phyloP scores from a whole-genome alignment of 345 rosid species.

The Excoecaria cochinchinensis region DNA sequence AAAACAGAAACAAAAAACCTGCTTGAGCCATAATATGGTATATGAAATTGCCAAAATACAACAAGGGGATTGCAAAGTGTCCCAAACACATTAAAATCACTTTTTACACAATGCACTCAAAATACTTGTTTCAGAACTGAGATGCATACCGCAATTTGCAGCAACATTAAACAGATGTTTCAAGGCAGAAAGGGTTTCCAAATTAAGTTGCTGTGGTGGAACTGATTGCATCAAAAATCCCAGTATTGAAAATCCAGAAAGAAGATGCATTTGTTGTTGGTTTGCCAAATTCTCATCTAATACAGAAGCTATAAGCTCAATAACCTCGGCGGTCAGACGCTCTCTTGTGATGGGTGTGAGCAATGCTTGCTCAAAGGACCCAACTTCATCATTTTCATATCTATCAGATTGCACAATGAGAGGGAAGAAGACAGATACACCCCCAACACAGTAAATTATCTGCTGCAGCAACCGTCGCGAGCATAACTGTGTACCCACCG shows the following conservation, averaged over 20 bases:
- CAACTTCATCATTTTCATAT: slow-evolving; percentile 61
- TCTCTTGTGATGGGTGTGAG: slow-evolving; percentile 64
- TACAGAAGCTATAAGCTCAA: slow-evolving; percentile 91
- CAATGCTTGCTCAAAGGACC: slow-evolving; percentile 44
- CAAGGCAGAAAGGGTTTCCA: slow-evolving; percentile 87
- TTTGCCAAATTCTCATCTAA: slow-evolving; percentile 88
- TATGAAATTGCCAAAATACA: not conserved
- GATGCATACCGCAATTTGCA: slow-evolving; percentile 67
- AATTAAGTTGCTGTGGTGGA: slow-evolving; percentile 82
- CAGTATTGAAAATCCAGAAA: slow-evolving; percentile 81
- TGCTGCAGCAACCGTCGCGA: slow-evolving; percentile 88
- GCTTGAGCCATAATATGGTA: not conserved
- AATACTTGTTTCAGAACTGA: slow-evolving; percentile 7
- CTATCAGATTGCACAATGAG: slow-evolving; percentile 80
- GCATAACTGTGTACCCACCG: slow-evolving; percentile 83
- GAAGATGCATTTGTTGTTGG: slow-evolving; percentile 93
- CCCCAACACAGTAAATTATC: slow-evolving; percentile 95
- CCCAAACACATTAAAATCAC: not conserved
- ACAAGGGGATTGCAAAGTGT: not conserved
- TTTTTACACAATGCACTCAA: not conserved
- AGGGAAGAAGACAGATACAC: slow-evolving; percentile 94
- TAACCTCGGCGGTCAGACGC: slow-evolving; percentile 86
- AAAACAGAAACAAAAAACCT: slow-evolving; percentile 8
- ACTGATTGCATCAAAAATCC: slow-evolving; percentile 90
- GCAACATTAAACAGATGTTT: slow-evolving; percentile 75